These are phyloP conservation scores for Lentinula aciculospora DNA, from an alignment of 768 basidiomycete species.

Conservation along the genomic window DNA sequence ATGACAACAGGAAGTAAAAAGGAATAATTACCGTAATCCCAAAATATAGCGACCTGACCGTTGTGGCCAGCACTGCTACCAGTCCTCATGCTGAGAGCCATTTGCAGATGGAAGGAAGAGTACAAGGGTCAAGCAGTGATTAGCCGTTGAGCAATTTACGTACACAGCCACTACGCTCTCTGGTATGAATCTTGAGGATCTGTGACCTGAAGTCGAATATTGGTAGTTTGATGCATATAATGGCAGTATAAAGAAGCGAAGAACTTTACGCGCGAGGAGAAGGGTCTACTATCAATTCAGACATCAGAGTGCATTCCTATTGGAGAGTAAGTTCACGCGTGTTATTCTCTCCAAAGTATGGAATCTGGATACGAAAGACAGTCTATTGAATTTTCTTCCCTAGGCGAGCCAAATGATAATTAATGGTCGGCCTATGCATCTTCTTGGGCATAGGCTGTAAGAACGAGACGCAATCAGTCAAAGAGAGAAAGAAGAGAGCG, in stretches of 20 bases:
- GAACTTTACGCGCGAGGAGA: neutral
- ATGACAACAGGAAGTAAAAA: neutral
- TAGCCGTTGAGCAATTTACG: too few relatives aligned
- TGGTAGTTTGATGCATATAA: too few relatives aligned
- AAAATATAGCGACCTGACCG: conserved; percentile 37
- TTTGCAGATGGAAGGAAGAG: neutral
- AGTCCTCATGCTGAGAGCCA: neutral
- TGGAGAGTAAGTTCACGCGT: neutral
- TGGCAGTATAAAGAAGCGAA: neutral
- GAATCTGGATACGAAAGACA: conserved; percentile 8
- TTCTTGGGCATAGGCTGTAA: conserved; percentile 64
- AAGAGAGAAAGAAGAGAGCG: conserved; percentile 3
- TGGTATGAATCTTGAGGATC: too few relatives aligned
- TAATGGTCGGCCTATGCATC: conserved; percentile 71
- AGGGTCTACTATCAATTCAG: neutral
- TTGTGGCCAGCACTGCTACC: conserved; percentile 4
- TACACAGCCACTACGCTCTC: too few relatives aligned
- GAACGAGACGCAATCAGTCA: conserved; percentile 1
- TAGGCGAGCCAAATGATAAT: conserved; percentile 83
- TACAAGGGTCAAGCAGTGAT: neutral
- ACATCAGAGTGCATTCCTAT: neutral
- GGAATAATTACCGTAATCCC: conserved; percentile 27
- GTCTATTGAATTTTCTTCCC: conserved; percentile 67
- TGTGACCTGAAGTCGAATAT: too few relatives aligned
- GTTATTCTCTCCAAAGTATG: neutral